These are phyloP conservation scores for Xylariaceae sp. DNA, from an alignment of 2,329 filamentous ascomycete genomes.

Conservation along the genomic window DNA sequence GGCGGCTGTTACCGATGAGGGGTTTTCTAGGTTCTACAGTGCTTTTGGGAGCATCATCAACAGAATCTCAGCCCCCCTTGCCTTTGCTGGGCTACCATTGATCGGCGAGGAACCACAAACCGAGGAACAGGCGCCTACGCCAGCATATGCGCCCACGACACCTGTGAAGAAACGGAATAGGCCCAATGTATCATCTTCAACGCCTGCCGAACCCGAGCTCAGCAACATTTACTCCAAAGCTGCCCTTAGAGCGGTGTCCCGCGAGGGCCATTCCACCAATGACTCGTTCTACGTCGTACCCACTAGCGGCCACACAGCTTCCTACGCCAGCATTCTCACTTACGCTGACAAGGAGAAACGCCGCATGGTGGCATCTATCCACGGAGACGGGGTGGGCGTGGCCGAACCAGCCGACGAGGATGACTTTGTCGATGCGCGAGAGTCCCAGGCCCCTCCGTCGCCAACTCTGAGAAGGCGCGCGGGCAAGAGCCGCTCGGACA, in stretches of 20 bases:
- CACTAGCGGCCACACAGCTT: constrained; percentile 81
- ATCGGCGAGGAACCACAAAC: constrained; percentile 40
- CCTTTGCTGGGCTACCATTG: constrained; percentile 86
- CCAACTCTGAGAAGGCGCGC: constrained; percentile 33
- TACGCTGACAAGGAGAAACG: constrained; percentile 61
- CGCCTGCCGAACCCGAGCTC: constrained; percentile 61
- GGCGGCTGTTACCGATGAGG: constrained; percentile 50
- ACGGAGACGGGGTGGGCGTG: constrained; percentile 25
- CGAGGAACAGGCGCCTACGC: constrained; percentile 33
- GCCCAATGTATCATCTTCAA: constrained; percentile 24
- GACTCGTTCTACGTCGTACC: constrained; percentile 95
- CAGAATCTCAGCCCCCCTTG: constrained; percentile 79
- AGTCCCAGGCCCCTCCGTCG: constrained; percentile 46
- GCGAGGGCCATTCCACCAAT: constrained; percentile 55
- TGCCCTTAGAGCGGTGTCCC: constrained; percentile 69
- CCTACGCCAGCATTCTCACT: constrained; percentile 82
- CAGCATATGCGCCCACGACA: constrained; percentile 31
- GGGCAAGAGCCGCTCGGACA: constrained; percentile 33
- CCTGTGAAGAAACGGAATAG: constrained; percentile 31
- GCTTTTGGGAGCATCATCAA: constrained; percentile 87
- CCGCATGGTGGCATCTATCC: constrained; percentile 44
- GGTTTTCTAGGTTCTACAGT: constrained; percentile 85
- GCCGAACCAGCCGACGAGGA: constrained; percentile 63
- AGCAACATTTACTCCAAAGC: constrained; percentile 79
- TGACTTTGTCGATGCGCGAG: constrained; percentile 82